These are phyloP conservation scores for Leccinum arenicola DNA, from an alignment of 768 basidiomycete genomes.

Conservation along the genomic window DNA sequence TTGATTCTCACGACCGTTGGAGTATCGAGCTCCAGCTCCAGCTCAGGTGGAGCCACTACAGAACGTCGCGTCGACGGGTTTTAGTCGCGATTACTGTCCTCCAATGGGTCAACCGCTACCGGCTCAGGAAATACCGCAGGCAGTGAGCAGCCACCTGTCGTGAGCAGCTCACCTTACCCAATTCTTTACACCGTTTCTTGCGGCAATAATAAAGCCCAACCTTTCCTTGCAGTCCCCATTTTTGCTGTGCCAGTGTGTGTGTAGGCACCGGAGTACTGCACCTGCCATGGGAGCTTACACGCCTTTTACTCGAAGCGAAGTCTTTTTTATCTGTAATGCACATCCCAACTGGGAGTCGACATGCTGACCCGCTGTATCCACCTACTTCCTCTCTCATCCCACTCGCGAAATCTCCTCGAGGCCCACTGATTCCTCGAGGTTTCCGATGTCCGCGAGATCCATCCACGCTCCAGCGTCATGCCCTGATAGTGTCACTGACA, in stretches of 20 bases:
- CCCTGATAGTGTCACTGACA: background rate
- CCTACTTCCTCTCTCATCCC: background rate
- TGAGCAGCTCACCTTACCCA: conserved; percentile 28
- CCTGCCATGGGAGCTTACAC: too few relatives aligned
- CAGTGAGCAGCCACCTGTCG: conserved; percentile 5
- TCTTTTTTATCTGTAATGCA: too few relatives aligned
- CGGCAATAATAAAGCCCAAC: conserved; percentile 53
- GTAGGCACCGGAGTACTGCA: too few relatives aligned
- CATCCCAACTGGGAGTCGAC: too few relatives aligned
- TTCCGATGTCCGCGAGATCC: background rate
- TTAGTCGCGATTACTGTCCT: conserved; percentile 45
- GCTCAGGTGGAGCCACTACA: background rate
- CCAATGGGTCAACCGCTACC: conserved; percentile 50
- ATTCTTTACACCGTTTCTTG: conserved; percentile 45
- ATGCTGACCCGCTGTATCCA: background rate
- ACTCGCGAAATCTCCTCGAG: background rate
- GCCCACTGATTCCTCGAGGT: background rate
- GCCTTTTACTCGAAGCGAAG: too few relatives aligned
- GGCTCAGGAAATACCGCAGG: conserved; percentile 24
- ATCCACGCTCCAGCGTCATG: background rate
- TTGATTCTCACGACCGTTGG: too few relatives aligned
- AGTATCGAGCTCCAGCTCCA: too few relatives aligned
- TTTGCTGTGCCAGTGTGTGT: too few relatives aligned
- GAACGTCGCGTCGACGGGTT: conserved; percentile 35
- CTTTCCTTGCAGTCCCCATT: conserved; percentile 48